Evolutionary conservation across 192 early-diverging fungal genomes (phyloP).

Genomic region (Rhizophagus prolifer): DNA sequence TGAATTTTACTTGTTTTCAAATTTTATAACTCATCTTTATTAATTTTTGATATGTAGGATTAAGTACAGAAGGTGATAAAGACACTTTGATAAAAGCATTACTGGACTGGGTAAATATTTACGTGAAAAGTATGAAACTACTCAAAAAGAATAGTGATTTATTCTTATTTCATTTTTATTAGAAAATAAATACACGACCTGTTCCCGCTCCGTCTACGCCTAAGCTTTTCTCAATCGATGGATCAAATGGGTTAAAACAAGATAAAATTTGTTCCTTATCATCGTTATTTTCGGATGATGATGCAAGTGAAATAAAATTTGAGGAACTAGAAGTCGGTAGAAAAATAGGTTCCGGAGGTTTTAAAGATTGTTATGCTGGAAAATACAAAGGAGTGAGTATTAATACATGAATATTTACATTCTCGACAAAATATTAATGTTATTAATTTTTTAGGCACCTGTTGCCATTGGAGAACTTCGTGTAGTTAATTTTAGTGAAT

Average conservation of each 20-base stretch:
- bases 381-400: constrained; percentile 54
- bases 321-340: constrained; percentile 58
- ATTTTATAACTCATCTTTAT: no score
- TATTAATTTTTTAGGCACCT: constrained; percentile 42
- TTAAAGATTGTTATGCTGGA: constrained; percentile 76
- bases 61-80: constrained; percentile 66
- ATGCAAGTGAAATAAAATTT: constrained; percentile 58
- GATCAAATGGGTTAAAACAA: constrained; percentile 38
- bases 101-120: constrained; percentile 59
- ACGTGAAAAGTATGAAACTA: no score
- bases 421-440: no score
- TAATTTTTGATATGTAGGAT: constrained; percentile 40
- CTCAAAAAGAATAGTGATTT: no score
- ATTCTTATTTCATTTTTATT: constrained; percentile 1
- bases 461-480: constrained; percentile 75
- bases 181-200: constrained; percentile 65
- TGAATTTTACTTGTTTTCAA: no score
- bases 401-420: no score
- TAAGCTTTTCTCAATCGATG: constrained; percentile 53
- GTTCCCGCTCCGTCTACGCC: constrained; percentile 69
- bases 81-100: constrained; percentile 55
- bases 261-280: constrained; percentile 46
- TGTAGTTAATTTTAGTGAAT: constrained; percentile 64
- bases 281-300: constrained; percentile 45
- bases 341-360: constrained; percentile 74